Base-by-base conservation (phyloP, 2,329 filamentous ascomycete species). In the Aspergillus niger region DNA sequence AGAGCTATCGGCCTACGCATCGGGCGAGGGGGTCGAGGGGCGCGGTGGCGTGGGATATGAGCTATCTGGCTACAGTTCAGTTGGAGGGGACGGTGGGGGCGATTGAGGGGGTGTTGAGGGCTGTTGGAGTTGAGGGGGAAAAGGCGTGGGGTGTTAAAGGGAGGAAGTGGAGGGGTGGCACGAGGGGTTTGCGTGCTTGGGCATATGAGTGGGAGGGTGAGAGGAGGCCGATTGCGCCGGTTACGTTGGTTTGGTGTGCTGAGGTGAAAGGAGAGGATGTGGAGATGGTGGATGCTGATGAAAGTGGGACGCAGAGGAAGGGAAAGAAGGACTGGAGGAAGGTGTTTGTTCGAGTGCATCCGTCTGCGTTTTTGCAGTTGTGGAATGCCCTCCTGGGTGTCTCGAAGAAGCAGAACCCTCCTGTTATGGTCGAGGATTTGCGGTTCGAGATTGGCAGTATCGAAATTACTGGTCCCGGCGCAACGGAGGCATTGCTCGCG, bases 21-120 rank as follows among this genome's bases (percentile, higher is more conserved):
- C 87, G 93, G 65, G 89, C 91, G 22, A 86, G 88, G 55, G 87
- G 88, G 28, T 83, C 89, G 55, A 86, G 89, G 65, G 93, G 95
- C 5, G 89, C 89, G 22, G 82, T 98, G 47, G 88, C 88, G 1
- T 98, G 94, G 92, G 95, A 99, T 76, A 91, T 87, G 81, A 98
- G 93, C 74, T 99, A 97, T 73, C 90, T 95, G 80, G 91, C 91
- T 67, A 97, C 92, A 1, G 89, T 98, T 65, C 84, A 89, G 13
- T 73, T 98, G 3, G 88, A 89, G 66, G 95, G 93, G 0, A 78
- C 81, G 13, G 79, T 85, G 43, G 76, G 80, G 30, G 88, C 88
- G 56, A 79, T 97, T 43, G 81, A 87, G 58, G 83, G 85, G 39
- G 80, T 94, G 8, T 74, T 98, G 36, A 86, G 81, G 69, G 82